Evolutionary conservation across 805 yeast genomes (phyloP), one percentile per base, ranked within the genome.

Genomic region (Ogataea sp.): DNA sequence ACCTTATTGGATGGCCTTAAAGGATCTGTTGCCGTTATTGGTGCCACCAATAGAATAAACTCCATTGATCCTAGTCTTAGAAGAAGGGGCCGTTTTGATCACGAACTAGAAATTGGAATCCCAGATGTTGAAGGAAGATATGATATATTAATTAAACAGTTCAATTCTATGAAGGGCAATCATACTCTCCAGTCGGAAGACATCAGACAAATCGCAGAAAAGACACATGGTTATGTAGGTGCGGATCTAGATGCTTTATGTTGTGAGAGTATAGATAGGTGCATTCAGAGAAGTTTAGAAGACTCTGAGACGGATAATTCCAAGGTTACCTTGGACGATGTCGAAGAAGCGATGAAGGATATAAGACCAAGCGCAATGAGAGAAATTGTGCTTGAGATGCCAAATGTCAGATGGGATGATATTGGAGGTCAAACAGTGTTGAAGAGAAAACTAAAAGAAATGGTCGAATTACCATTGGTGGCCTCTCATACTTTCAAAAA

Each of bases 201-300:
- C 29, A 71, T 89, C n/a, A 55, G 62, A n/a, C 51, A 50, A 2
- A 62, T 89, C 32, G 86, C 96, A 0, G 59, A 75, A 4, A 81
- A 77, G 52, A 89, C 97, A 0, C 98, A 93, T 60, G 98, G 98
- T 6, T 93, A 86, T 54, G 98, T 93, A 34, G 99, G 99, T 35
- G 96, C 97, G 0, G 99, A 93, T 62, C 61, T 93, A 36, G 77
- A 83, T 3, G 95, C 97, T 0, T 65, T 93, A 18, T 78, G 89
- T 44, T 68, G 97, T 37, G 98, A 93, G 53, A 75, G 94, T 6
- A 96, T 87, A 0, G 76, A 89, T 83, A 75, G 73, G 44, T 80
- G 95, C 2, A 83, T 93, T 15, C 75, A 79, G 38, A 63, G 84
- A 38, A 81, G 80, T 0, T 48, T 81, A 6, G 52, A 51, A n/a